Evolutionary conservation across 2,329 filamentous ascomycete species (phyloP), one percentile per base, ranked within the genome.

Genomic region (Alternaria arborescens): DNA sequence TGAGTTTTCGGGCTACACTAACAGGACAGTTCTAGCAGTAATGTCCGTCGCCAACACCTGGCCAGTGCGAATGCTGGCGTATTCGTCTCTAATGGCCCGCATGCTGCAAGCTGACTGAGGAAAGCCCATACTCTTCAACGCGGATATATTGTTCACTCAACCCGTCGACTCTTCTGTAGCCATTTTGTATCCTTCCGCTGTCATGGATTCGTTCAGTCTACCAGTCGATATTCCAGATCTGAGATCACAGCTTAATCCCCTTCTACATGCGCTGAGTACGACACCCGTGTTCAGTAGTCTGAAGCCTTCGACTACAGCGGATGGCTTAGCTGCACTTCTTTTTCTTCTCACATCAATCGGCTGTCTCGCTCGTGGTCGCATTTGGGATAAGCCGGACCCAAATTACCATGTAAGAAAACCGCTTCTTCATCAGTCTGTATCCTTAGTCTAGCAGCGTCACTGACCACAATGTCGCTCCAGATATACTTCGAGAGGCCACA

Each of bases 311-410:
- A 76, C 76, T 26, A 74, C 72, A 61, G 71, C 75, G 44, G 81
- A 82, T 63, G 71, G 76, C 51, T 58, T 77, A 8, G 79, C 78
- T 7, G 58, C 80, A 8, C 65, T 77, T 5, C 47, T 82, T 6
- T 68, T 81, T 36, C 69, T 76, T 11, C 68, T 81, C n/a, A 73
- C 70, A 20, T 71, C 73, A 4, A 69, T 76, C 4, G 74, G 77
- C 1, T 85, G 81, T 64, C 67, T 84, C 18, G 77, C 82, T 3
- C 76, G 77, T 4, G 82, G 82, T 18, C 67, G 62, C 12, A 18
- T 73, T 14, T 85, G 83, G 82, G 82, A 85, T 54, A 82, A 77
- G 42, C 80, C 83, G 8, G 83, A 86, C 62, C 84, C 84, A 5
- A 80, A 84, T 57, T 67, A 79, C 38, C 75, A 84, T 64, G 73